Evolutionary conservation across 2,329 filamentous ascomycete genomes (phyloP).

Genomic region (Scortechinia acanthostroma): DNA sequence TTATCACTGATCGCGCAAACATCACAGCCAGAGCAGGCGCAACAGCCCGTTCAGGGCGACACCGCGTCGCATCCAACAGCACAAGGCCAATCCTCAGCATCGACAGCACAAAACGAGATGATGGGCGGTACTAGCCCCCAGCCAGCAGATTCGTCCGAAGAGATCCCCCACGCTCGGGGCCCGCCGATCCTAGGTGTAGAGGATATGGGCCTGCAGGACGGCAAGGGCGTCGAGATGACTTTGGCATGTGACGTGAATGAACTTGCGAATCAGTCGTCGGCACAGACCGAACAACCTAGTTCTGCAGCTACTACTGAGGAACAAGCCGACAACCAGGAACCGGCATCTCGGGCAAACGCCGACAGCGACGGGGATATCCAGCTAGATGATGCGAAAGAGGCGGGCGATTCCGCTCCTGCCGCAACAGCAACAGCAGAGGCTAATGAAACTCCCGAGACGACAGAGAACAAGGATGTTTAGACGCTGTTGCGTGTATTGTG

Average conservation of each 20-base stretch:
- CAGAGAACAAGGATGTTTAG: neutral
- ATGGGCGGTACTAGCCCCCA: neutral
- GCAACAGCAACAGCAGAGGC: neutral
- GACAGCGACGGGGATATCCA: neutral
- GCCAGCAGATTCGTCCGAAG: neutral
- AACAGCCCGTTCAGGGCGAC: no score
- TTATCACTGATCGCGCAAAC: no score
- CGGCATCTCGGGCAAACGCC: neutral
- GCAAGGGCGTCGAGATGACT: neutral
- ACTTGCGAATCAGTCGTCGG: neutral
- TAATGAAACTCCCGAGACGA: neutral
- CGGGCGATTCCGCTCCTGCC: neutral
- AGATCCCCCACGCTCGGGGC: neutral
- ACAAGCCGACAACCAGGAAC: neutral
- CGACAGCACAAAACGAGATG: neutral
- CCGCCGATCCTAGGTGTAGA: neutral
- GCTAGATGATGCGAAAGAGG: slow-evolving; percentile 2
- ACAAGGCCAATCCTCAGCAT: no score
- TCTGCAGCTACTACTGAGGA: neutral
- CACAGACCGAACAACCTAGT: neutral
- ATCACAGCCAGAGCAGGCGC: neutral
- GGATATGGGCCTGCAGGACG: slow-evolving; percentile 2
- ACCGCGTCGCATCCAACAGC: no score
- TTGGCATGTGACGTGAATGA: neutral
- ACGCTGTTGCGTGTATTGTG: neutral